phyloP scores from a whole-genome alignment of 805 yeast genomes.

The Wickerhamiella bombiphila region DNA sequence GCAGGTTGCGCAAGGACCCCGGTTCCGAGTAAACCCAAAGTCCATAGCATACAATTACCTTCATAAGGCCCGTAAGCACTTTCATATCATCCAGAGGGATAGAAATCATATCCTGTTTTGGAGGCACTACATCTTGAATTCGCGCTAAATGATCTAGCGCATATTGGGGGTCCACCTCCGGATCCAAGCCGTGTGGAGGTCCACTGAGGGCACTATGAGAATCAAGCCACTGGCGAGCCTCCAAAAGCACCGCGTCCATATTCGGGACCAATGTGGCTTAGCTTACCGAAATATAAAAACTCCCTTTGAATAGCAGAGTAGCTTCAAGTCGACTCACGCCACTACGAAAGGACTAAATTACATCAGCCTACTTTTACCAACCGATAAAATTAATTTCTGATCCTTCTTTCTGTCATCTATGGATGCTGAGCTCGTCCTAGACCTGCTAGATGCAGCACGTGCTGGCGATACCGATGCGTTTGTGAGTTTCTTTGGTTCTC shows the following conservation, averaged over 20 bases:
- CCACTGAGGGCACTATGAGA: neutral
- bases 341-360: too few species aligned
- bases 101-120: slow-evolving; percentile 21
- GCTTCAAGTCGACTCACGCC: too few species aligned
- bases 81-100: slow-evolving; percentile 80
- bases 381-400: too few species aligned
- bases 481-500: slow-evolving; percentile 42
- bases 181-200: too few species aligned
- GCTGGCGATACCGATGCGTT: slow-evolving; percentile 73
- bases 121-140: slow-evolving; percentile 3
- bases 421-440: slow-evolving; percentile 1
- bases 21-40: slow-evolving; percentile 33
- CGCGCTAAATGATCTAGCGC: too few species aligned
- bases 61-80: slow-evolving; percentile 48
- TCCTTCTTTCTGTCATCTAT: too few species aligned
- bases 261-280: too few species aligned
- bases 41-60: slow-evolving; percentile 54
- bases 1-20: neutral
- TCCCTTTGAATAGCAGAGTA: too few species aligned
- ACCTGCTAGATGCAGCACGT: slow-evolving; percentile 58
- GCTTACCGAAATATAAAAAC: too few species aligned
- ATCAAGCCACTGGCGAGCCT: neutral
- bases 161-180: too few species aligned
- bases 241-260: neutral
- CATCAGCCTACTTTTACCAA: too few species aligned